Percentiles rank a stretch among this genome's conserved stretches.
These are phyloP conservation scores for Typha latifolia DNA, from an alignment of 176 grass and related monocot species.

Conservation along the genomic window DNA sequence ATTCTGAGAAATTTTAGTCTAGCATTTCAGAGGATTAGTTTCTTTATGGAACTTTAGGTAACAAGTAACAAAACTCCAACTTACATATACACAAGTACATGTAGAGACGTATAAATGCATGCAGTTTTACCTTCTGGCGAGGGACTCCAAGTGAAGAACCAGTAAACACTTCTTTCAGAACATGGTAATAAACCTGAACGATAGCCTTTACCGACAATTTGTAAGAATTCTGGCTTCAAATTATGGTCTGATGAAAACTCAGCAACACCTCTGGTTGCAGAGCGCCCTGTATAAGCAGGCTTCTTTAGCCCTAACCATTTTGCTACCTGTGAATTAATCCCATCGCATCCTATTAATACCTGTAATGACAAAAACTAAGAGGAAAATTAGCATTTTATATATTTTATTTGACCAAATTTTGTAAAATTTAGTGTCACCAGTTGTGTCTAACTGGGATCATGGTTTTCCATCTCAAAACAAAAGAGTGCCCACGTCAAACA, in stretches of 20 bases:
- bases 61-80: neutral
- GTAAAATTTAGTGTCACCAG: too few relatives aligned
- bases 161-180: conserved; percentile 40
- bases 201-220: conserved; percentile 36
- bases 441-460: too few relatives aligned
- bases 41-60: too few relatives aligned
- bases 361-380: neutral
- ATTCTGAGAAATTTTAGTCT: too few relatives aligned
- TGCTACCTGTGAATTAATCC: conserved; percentile 63
- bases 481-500: too few relatives aligned
- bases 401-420: neutral
- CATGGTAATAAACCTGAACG: conserved; percentile 38
- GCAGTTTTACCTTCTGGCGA: conserved; percentile 12
- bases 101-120: neutral
- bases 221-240: conserved; percentile 38
- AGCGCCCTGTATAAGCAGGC: conserved; percentile 39
- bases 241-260: conserved; percentile 32
- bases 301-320: conserved; percentile 42
- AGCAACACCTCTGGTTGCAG: conserved; percentile 41
- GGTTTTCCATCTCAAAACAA: too few relatives aligned
- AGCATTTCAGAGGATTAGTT: too few relatives aligned
- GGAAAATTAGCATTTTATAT: neutral
- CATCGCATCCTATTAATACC: conserved; percentile 62
- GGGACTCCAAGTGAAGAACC: conserved; percentile 68
- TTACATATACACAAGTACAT: too few relatives aligned